A percentile compares a stretch with the other conserved stretches of the same genome.
Evolutionary conservation across 2,329 filamentous ascomycete genomes (phyloP).

Genomic region (Herpotrichia juniperi): DNA sequence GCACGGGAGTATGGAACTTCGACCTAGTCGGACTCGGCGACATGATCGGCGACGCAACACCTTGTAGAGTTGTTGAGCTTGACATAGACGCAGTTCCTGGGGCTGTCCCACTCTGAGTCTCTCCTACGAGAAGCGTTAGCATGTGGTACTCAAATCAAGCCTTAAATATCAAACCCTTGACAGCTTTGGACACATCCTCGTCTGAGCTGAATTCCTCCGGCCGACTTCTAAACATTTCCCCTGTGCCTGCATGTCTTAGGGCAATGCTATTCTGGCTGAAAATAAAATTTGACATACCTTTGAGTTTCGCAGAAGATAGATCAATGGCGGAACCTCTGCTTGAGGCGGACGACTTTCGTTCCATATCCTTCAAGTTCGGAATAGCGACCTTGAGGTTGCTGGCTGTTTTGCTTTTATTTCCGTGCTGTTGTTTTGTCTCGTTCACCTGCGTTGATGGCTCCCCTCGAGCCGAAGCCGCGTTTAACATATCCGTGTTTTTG

Average conservation of each 20-base stretch:
- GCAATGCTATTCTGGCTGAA: background rate
- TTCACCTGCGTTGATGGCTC: background rate
- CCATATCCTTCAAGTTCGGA: slow-evolving; percentile 16
- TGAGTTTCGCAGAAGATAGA: background rate
- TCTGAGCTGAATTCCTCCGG: background rate
- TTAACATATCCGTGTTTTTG: background rate
- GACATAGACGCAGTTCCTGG: slow-evolving; percentile 9
- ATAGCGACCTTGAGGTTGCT: slow-evolving; percentile 20
- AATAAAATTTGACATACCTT: background rate
- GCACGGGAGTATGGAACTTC: slow-evolving; percentile 18
- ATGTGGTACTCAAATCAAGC: background rate
- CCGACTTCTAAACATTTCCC: background rate
- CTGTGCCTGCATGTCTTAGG: background rate
- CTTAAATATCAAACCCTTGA: background rate
- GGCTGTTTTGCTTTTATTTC: slow-evolving; percentile 10
- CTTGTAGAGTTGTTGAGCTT: slow-evolving; percentile 12
- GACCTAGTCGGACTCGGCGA: slow-evolving; percentile 14
- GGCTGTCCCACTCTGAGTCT: background rate
- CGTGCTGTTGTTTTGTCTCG: background rate
- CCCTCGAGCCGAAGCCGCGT: background rate
- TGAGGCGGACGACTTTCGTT: slow-evolving; percentile 4
- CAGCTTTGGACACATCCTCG: background rate
- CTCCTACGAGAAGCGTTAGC: background rate
- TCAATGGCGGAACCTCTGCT: background rate
- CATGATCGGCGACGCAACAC: slow-evolving; percentile 4